phyloP scores from a whole-genome alignment of 495 filamentous ascomycete species.

The Annulohypoxylon moriforme region DNA sequence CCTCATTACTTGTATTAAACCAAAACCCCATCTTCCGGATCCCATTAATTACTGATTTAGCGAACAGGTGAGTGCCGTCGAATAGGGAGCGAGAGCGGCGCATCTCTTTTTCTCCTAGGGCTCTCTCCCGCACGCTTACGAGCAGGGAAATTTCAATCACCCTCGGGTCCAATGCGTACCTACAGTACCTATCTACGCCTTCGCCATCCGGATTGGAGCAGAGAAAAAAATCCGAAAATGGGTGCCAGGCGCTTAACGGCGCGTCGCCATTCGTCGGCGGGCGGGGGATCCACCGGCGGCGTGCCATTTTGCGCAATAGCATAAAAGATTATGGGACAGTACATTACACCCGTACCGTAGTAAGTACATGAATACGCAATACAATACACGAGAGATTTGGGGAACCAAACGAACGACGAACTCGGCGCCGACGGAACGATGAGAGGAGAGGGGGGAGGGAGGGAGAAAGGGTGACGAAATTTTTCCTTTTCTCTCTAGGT shows the following conservation, averaged over 20 bases:
- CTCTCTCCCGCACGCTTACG: slow-evolving; percentile 6
- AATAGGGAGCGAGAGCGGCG: slow-evolving; percentile 21
- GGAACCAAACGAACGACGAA: neutral
- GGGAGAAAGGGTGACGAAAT: slow-evolving; percentile 22
- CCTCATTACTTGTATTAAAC: neutral
- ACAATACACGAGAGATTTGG: neutral
- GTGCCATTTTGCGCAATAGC: slow-evolving; percentile 1
- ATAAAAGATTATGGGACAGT: neutral
- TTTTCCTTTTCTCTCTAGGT: neutral
- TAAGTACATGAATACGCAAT: neutral
- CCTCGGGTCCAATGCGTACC: slow-evolving; percentile 22
- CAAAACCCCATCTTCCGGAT: slow-evolving; percentile 8
- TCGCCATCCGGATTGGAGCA: slow-evolving; percentile 35
- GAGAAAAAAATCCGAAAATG: slow-evolving; percentile 1
- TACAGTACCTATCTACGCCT: too few relatives aligned
- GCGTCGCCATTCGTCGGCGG: slow-evolving; percentile 29
- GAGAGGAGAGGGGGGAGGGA: too few relatives aligned
- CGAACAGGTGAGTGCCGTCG: slow-evolving; percentile 8
- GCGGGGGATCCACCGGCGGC: slow-evolving; percentile 9
- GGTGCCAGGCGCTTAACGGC: slow-evolving; percentile 37
- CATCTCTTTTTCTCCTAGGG: slow-evolving; percentile 21
- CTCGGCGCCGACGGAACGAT: slow-evolving; percentile 7
- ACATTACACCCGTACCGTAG: neutral
- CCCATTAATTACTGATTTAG: slow-evolving; percentile 13
- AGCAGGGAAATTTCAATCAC: slow-evolving; percentile 30